Conservation (phyloP, 805 yeast species). For the Wickerhamiella spandovensis region DNA sequence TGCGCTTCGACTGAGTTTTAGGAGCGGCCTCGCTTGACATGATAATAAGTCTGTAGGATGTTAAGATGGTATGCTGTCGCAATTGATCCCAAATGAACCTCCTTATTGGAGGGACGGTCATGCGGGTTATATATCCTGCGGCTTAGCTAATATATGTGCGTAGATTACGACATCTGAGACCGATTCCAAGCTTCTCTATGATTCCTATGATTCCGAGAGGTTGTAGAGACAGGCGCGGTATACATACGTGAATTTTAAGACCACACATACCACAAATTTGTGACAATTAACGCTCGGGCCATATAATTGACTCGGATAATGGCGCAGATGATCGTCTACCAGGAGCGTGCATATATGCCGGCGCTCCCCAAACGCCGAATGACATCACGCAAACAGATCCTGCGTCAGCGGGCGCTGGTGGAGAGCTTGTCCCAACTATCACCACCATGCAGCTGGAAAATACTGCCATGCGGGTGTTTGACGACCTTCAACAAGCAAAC, state of each 20-base stretch:
- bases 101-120: neutral
- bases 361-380: too few relatives aligned
- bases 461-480: neutral
- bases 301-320: too few relatives aligned
- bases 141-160: neutral
- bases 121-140: neutral
- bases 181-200: neutral
- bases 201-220: neutral
- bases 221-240: too few relatives aligned
- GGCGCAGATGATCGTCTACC: too few relatives aligned
- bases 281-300: too few relatives aligned
- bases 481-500: neutral
- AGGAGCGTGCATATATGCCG: too few relatives aligned
- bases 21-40: neutral
- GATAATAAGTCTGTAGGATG: neutral
- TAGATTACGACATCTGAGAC: too few relatives aligned
- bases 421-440: too few relatives aligned
- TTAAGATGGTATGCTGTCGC: neutral
- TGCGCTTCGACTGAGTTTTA: neutral
- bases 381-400: too few relatives aligned
- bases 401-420: too few relatives aligned
- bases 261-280: too few relatives aligned
- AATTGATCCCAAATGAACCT: neutral
- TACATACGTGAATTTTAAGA: too few relatives aligned
- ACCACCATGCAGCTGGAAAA: neutral